phyloP scores from a whole-genome alignment of 2,329 filamentous ascomycete species.

The Aspergillus japonicus region DNA sequence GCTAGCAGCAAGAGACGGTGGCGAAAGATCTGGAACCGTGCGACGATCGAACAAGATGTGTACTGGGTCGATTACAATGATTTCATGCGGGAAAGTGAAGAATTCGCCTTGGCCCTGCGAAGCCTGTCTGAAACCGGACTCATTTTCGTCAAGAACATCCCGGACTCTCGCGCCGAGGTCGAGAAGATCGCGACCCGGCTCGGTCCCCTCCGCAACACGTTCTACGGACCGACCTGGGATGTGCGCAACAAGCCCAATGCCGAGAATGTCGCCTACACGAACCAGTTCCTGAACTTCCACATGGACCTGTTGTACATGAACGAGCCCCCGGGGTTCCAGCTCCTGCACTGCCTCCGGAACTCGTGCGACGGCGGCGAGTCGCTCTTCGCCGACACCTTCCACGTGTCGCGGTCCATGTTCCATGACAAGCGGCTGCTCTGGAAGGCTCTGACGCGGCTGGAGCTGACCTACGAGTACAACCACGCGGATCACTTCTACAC shows the following conservation, averaged over 20 bases:
- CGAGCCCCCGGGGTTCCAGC: slow-evolving; percentile 75
- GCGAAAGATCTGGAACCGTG: slow-evolving; percentile 38
- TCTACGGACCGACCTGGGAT: slow-evolving; percentile 90
- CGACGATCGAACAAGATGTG: slow-evolving; percentile 45
- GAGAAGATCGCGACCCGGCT: slow-evolving; percentile 68
- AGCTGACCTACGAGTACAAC: slow-evolving; percentile 66
- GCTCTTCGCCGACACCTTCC: slow-evolving; percentile 75
- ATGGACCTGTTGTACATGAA: slow-evolving; percentile 89
- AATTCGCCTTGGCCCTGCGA: slow-evolving; percentile 61
- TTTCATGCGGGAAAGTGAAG: slow-evolving; percentile 63
- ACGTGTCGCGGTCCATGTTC: slow-evolving; percentile 49
- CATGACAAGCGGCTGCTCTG: slow-evolving; percentile 15
- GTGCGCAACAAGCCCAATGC: slow-evolving; percentile 78
- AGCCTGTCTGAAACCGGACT: slow-evolving; percentile 68
- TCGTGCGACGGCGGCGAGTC: slow-evolving; percentile 77
- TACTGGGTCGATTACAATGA: slow-evolving; percentile 65
- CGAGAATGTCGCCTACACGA: slow-evolving; percentile 91
- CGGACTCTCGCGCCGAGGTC: slow-evolving; percentile 65
- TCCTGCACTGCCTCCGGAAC: slow-evolving; percentile 86
- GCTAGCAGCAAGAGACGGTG: background rate
- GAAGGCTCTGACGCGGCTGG: slow-evolving; percentile 42
- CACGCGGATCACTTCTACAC: slow-evolving; percentile 65
- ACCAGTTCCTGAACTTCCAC: slow-evolving; percentile 77
- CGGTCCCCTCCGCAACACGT: slow-evolving; percentile 77
- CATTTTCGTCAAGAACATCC: slow-evolving; percentile 73